Conservation (phyloP, 2,329 filamentous ascomycete species). For the Trichophyton verrucosum region DNA sequence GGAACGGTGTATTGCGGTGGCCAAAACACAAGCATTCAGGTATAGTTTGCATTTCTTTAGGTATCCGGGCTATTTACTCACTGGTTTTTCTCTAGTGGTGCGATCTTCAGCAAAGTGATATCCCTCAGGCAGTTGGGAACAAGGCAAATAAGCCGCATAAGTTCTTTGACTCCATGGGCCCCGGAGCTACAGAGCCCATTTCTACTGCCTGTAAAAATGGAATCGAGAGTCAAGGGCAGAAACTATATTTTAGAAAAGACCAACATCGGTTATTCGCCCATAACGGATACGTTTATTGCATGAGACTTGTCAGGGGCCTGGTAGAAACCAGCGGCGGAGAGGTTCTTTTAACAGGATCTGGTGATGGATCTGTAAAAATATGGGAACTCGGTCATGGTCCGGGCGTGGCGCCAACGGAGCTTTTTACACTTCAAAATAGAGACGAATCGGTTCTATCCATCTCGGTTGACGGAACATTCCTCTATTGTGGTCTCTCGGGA, state of each 20-base stretch:
- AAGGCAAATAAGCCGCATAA: slow-evolving; percentile 66
- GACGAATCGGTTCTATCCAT: slow-evolving; percentile 61
- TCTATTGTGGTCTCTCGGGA: slow-evolving; percentile 79
- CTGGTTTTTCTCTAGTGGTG: slow-evolving; percentile 50
- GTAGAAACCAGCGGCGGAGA: slow-evolving; percentile 62
- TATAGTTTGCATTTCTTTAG: slow-evolving; percentile 16
- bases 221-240: slow-evolving; percentile 43
- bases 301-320: slow-evolving; percentile 69
- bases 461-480: slow-evolving; percentile 75
- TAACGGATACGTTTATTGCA: slow-evolving; percentile 91
- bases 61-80: neutral
- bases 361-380: slow-evolving; percentile 88
- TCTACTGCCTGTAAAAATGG: slow-evolving; percentile 46
- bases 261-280: slow-evolving; percentile 84
- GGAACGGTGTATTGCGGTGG: slow-evolving; percentile 82
- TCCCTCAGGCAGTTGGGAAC: slow-evolving; percentile 52
- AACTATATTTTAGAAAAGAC: slow-evolving; percentile 68
- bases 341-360: slow-evolving; percentile 77
- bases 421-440: slow-evolving; percentile 53
- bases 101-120: slow-evolving; percentile 54
- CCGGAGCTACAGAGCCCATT: slow-evolving; percentile 68
- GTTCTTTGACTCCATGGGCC: slow-evolving; percentile 85
- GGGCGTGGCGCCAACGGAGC: slow-evolving; percentile 53
- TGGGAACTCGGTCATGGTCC: slow-evolving; percentile 59
- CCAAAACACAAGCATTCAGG: slow-evolving; percentile 85